Conservation (phyloP, 2,329 filamentous ascomycete genomes). For the Pleoardoris graminearum region DNA sequence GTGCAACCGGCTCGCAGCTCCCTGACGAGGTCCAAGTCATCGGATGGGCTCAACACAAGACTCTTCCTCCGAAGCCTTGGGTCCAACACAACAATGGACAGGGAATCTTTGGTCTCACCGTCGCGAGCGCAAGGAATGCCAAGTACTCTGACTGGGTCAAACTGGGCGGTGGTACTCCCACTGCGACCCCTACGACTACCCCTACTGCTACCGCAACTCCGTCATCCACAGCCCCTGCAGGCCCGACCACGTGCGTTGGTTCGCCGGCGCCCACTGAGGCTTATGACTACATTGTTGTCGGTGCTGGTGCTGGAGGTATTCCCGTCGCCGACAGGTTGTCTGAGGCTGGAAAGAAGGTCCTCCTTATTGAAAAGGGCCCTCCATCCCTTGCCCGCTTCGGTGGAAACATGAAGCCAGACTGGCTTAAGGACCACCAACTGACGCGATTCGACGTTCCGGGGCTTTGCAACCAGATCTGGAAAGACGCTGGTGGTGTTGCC, state of each 20-base stretch:
- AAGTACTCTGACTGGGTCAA: slow-evolving; percentile 50
- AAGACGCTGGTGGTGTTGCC: slow-evolving; percentile 64
- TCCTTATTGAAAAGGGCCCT: slow-evolving; percentile 58
- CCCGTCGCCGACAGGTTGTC: slow-evolving; percentile 64
- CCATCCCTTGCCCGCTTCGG: slow-evolving; percentile 67
- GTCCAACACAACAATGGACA: slow-evolving; percentile 59
- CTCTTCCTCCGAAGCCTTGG: slow-evolving; percentile 47
- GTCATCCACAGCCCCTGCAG: slow-evolving; percentile 25
- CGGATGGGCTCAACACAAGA: slow-evolving; percentile 59
- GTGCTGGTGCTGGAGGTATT: slow-evolving; percentile 65
- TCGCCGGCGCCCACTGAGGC: slow-evolving; percentile 47
- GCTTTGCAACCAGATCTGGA: slow-evolving; percentile 72
- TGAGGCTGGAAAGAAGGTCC: slow-evolving; percentile 65
- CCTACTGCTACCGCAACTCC: slow-evolving; percentile 34
- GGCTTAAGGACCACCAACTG: slow-evolving; percentile 64
- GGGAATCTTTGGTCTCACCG: slow-evolving; percentile 56
- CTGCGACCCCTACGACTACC: slow-evolving; percentile 33
- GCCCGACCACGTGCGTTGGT: slow-evolving; percentile 43
- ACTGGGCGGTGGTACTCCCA: too few species aligned
- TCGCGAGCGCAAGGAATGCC: slow-evolving; percentile 51
- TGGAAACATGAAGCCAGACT: slow-evolving; percentile 62
- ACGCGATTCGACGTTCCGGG: slow-evolving; percentile 74
- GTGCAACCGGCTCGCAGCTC: slow-evolving; percentile 45
- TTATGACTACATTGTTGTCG: slow-evolving; percentile 68
- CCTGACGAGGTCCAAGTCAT: slow-evolving; percentile 50